Evolutionary conservation across 768 basidiomycete species (phyloP), one percentile per base, ranked within the genome.

Genomic region (Amanita brunnescens): DNA sequence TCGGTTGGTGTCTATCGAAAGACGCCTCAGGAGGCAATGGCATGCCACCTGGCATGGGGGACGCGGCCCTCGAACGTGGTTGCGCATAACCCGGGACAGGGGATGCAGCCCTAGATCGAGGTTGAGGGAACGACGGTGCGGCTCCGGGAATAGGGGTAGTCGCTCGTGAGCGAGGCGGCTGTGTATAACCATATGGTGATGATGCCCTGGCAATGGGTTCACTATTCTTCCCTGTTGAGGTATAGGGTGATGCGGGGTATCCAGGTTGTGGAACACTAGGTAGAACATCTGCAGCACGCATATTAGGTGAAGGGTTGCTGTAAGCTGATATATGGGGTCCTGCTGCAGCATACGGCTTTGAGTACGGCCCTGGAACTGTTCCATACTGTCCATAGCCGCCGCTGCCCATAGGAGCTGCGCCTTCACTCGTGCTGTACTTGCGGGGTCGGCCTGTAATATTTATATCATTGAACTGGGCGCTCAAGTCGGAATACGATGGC

Each of bases 71-170:
- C 20, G 71, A 72, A 42, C 57, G 64, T 54, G 52, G 63, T 49
- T 26, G 42, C 1, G 6, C 9, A 24, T 37, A 48, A 26, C 33
- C 47, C 14, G 47, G 47, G 14, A 48, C 24, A 26, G 47, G 47
- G 16, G 47, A 48, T 47, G 56, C 41, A 57, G 54, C 41, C 52
- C 56, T 30, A 61, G 57, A 32, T 52, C 52, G 39, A 51, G 50
- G 23, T 71, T 67, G 3, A 71, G 69, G 57, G 66, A 67, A 10
- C 72, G 67, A 6, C 70, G 70, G 23, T 70, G 67, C n/a, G 67
- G 65, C 47, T 70, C 76, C 74, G n/a, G 76, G 78, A 62, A 76
- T 77, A 5, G 83, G 80, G 18, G 78, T 78, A 24, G 78, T 64
- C 3, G 77, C 75, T 47, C 81, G 70, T 16, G 71, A 72, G 34